Base-by-base conservation (phyloP, 345 rosid genomes). In the Bruguiera sexangula region DNA sequence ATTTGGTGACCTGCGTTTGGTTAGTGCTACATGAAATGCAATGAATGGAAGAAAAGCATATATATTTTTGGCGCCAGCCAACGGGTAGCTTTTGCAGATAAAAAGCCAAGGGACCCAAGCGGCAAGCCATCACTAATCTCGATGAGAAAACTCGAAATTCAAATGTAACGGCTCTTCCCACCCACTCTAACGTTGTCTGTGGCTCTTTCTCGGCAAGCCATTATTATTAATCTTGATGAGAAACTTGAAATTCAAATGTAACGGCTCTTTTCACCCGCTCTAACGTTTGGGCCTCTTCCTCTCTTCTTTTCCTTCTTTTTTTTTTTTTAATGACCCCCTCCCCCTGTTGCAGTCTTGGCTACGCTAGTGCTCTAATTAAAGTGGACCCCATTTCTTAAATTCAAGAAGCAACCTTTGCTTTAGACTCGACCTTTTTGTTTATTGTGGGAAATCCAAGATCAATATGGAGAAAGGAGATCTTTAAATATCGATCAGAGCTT, bases 201-300 rank as follows among this genome's bases (percentile, higher is more conserved):
- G 20, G 30, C 59, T 21, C n/a, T 51, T 31, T 15, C 50, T 43
- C 18, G 37, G 37, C 9, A 34, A 34, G 37, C 37, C 37, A 34
- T 34, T 62, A 62, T 34, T 62, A 62, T 75, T 26, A 34, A 8
- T 61, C 26, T 48, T 8, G 15, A 34, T 54, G 10, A 15, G 1
- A 55, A 69, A 68, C 73, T 83, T 80, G 67, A 74, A 83, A 65
- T 80, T 83, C 86, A 83, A 83, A 80, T 70, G 66, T 52, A 84
- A 84, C 82, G 77, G 83, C 72, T 73, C 22, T 65, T 76, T 21
- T 13, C 39, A 36, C 39, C 39, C 8, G 0, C 39, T 36, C 1
- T 36, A 26, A 11, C 11, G 21, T 55, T 53, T 53, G 15, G 56
- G 20, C 20, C 56, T 19, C 24, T 60, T 30, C 6, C 39, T 36